Evolutionary conservation across 805 yeast genomes (phyloP).

Genomic region (Candida sakaeoensis): DNA sequence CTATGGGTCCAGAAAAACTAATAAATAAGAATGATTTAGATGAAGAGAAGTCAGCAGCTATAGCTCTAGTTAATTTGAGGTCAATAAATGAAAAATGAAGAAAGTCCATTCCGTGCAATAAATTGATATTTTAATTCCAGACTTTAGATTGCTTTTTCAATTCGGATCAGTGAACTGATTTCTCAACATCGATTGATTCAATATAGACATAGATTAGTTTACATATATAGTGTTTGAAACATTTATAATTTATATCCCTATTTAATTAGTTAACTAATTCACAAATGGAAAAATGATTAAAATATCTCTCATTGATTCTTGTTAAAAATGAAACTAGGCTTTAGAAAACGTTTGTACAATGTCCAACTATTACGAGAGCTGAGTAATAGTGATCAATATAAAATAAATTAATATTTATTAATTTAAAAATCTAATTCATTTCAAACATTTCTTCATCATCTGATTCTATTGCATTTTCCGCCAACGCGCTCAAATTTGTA

Average conservation of each 20-base stretch:
- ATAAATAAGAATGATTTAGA: conserved; percentile 23
- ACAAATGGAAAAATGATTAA: too few species aligned
- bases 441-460: conserved; percentile 30
- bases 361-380: too few species aligned
- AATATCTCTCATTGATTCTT: too few species aligned
- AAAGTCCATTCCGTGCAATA: neutral
- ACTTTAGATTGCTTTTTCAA: neutral
- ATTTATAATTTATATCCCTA: neutral
- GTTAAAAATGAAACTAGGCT: too few species aligned
- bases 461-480: conserved; percentile 34
- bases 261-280: too few species aligned
- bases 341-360: too few species aligned
- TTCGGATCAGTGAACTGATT: too few species aligned
- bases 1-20: conserved; percentile 76
- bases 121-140: neutral
- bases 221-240: neutral
- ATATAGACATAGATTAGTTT: conserved; percentile 1
- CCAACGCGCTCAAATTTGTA: conserved; percentile 9
- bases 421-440: neutral
- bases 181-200: neutral
- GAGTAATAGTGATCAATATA: too few species aligned
- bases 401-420: neutral
- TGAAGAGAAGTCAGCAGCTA: conserved; percentile 54
- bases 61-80: conserved; percentile 61
- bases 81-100: conserved; percentile 5